Evolutionary conservation across 2,329 filamentous ascomycete species (phyloP).

Genomic region (Thelonectria discophora): DNA sequence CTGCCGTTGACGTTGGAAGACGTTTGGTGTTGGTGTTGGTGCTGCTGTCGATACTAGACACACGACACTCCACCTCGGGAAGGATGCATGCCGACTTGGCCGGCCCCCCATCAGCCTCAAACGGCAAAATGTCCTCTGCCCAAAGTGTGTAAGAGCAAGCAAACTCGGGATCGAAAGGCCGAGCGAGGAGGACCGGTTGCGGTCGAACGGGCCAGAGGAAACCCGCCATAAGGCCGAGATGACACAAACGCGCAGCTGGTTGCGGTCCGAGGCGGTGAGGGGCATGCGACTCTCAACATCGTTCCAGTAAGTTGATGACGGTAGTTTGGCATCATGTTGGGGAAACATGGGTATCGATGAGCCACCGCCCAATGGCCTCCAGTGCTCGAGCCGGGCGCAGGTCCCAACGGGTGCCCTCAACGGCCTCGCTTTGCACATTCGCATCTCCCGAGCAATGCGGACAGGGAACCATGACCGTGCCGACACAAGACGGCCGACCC

Average conservation of each 20-base stretch:
- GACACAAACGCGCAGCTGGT: constrained; percentile 21
- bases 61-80: constrained; percentile 9
- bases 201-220: constrained; percentile 12
- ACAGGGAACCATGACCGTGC: constrained; percentile 3
- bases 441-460: neutral
- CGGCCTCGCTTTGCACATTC: constrained; percentile 8
- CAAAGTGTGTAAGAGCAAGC: constrained; percentile 12
- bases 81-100: constrained; percentile 8
- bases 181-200: constrained; percentile 13
- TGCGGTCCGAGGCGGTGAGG: constrained; percentile 32
- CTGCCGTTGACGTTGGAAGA: neutral
- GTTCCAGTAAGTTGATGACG: constrained; percentile 23
- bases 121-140: constrained; percentile 9
- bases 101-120: constrained; percentile 16
- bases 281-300: constrained; percentile 26
- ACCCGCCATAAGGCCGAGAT: constrained; percentile 22
- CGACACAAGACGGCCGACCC: constrained; percentile 7
- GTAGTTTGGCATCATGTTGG: constrained; percentile 20
- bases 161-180: constrained; percentile 18
- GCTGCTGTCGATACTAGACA: constrained; percentile 5
- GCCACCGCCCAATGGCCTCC: neutral
- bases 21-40: neutral
- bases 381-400: constrained; percentile 1
- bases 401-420: constrained; percentile 13
- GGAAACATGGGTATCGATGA: constrained; percentile 4